Base-by-base conservation (phyloP, 2,329 filamentous ascomycete species). In the Zasmidium cellare region DNA sequence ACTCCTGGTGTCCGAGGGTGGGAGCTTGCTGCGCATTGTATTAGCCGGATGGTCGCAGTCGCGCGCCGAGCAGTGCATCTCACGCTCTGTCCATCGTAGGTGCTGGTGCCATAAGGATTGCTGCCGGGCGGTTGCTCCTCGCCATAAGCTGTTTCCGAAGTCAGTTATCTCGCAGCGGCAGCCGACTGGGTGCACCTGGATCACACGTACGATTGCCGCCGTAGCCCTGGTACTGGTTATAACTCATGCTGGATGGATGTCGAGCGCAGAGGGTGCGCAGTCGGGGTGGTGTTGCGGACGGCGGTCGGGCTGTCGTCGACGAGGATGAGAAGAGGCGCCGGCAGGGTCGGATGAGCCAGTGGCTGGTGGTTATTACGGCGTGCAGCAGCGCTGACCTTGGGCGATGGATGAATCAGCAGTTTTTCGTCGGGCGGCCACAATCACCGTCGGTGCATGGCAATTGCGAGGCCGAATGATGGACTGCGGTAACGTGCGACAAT, bases 151-250 rank as follows among this genome's bases (percentile, higher is more conserved):
- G 35, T 41, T n/a, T 18, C 12, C 35, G 35, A 18, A n/a, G 35
- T 41, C 35, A 41, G 35, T 11, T 41, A 41, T 3, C 35, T 41
- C 35, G 35, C 16, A 6, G 35, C 12, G 12, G 35, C 35, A 14
- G 35, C n/a, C 5, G n/a, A 41, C 3, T 9, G 25, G 25, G 16
- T 41, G 12, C 3, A 41, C 12, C 7, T 41, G 35, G 35, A 41
- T 18, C 35, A 41, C 35, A 41, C 35, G 35, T 41, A 41, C 35
- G 35, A 41, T 41, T 69, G 62, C 77, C 77, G 62, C 76, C 72
- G 65, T 81, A 80, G 57, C 83, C 81, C 64, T 82, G 79, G 72
- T 88, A 87, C 69, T 84, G 82, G 58, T 74, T 73, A 63, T 79
- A 77, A 65, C 84, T 84, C 85, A 88, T 87, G 71, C 44, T 65